Base-by-base conservation (phyloP, 371 early-diverging fungal genomes). In the Umbelopsis sp. region DNA sequence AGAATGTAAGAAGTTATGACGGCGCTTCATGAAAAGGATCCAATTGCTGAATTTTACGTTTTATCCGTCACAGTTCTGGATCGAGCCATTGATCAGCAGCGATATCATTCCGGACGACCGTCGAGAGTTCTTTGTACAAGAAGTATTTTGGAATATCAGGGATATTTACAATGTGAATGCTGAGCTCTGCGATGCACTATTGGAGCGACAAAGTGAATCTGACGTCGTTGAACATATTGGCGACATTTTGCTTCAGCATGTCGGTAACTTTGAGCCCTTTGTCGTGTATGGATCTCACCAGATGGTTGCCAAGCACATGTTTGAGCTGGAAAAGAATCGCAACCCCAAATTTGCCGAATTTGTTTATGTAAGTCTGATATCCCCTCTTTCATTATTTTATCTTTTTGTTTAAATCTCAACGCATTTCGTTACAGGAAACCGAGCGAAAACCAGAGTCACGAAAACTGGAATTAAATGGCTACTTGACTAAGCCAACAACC, bases 281-380 rank as follows among this genome's bases (percentile, higher is more conserved):
- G 90, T 96, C 8, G 87, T 83, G 32, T 97, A 97, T 79, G 95
- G 96, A 38, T 93, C 92, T 8, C 91, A 94, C 75, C 96, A 96
- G 72, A 85, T 91, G 22, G 88, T 89, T 72, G 94, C 93, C 45
- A 93, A 93, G 72, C 86, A 92, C 70, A 82, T 83, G 11, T 87
- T 94, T 70, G 96, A 96, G 62, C 76, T 85, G 9, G 97, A 96
- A 68, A 87, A 87, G 69, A 85, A 84, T 44, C 76, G 71, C 14
- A 95, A 96, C 71, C 71, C 74, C 8, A 76, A 69, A 44, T 91
- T 97, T 50, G 84, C 79, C 41, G 86, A 88, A 75, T 96, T 95
- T 81, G 83, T 93, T 25, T 84, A 87, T 72, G 91, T 89, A 83
- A 65, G 67, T 38, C 12, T 16, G 9, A 44, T 12, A 10, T 9